A percentile compares a stretch with the other conserved stretches of the same genome.
These are phyloP conservation scores for Onygenales sp. DNA, from an alignment of 2,329 filamentous ascomycete species.

Conservation along the genomic window DNA sequence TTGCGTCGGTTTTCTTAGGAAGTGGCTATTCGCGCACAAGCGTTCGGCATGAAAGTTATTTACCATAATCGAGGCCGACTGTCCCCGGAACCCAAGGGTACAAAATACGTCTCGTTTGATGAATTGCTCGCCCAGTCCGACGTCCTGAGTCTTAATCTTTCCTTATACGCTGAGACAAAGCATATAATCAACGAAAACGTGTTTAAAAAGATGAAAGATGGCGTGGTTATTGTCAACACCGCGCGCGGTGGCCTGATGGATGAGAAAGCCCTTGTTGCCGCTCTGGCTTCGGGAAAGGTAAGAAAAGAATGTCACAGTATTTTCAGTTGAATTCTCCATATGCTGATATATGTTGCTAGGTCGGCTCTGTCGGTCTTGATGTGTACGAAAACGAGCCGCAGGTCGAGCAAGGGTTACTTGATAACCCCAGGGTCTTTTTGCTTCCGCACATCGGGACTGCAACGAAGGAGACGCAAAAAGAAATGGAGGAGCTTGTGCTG, in stretches of 20 bases:
- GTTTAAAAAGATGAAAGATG: conserved; percentile 28
- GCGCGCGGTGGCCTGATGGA: conserved; percentile 27
- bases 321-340: not conserved
- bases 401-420: conserved; percentile 38
- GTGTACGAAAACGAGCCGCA: conserved; percentile 39
- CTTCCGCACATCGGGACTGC: conserved; percentile 52
- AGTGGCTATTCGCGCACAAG: conserved; percentile 35
- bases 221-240: conserved; percentile 27
- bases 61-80: conserved; percentile 39
- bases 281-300: conserved; percentile 37
- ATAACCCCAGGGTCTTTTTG: conserved; percentile 40
- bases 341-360: conserved; percentile 13
- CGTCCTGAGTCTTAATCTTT: conserved; percentile 37
- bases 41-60: conserved; percentile 38
- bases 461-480: conserved; percentile 51
- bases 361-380: conserved; percentile 36
- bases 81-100: conserved; percentile 31
- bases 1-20: conserved; percentile 21
- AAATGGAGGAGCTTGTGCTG: conserved; percentile 52
- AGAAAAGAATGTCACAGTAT: conserved; percentile 5
- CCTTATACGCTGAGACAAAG: conserved; percentile 34
- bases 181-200: conserved; percentile 39
- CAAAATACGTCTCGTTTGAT: conserved; percentile 37
- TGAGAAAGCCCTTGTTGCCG: conserved; percentile 37
- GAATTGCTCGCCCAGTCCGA: conserved; percentile 37